Evolutionary conservation across 768 basidiomycete genomes (phyloP).

Genomic region (Termitomyces sp.): DNA sequence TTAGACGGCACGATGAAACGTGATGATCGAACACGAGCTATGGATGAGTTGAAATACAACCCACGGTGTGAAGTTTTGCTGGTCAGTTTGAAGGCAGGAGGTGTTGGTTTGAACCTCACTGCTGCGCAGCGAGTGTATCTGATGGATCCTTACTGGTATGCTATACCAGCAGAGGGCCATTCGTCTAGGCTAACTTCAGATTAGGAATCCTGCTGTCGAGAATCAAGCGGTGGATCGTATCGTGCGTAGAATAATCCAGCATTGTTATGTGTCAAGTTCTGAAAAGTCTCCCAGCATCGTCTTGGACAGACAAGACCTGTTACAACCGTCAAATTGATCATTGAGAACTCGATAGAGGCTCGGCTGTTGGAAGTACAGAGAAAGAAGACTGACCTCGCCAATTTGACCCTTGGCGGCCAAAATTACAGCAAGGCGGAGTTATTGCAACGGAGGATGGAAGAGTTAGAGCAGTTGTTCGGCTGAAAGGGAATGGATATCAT

Average conservation of each 20-base stretch:
- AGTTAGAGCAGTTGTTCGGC: constrained; percentile 75
- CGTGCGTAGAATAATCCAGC: constrained; percentile 43
- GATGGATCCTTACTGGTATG: constrained; percentile 95
- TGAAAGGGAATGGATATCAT: constrained; percentile 23
- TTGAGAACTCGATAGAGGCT: constrained; percentile 91
- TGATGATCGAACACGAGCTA: constrained; percentile 86
- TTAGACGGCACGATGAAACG: constrained; percentile 98
- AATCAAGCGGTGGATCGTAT: constrained; percentile 98
- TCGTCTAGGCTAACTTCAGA: neutral
- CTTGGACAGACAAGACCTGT: constrained; percentile 93
- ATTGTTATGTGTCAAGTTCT: neutral
- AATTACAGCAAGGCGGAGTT: constrained; percentile 87
- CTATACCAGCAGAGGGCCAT: neutral
- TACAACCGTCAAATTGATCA: constrained; percentile 88
- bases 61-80: constrained; percentile 90
- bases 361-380: constrained; percentile 89
- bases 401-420: constrained; percentile 84
- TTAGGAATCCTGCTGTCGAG: constrained; percentile 94
- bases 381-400: constrained; percentile 93
- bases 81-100: constrained; percentile 95
- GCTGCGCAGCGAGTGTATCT: constrained; percentile 92
- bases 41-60: constrained; percentile 90
- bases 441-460: constrained; percentile 83
- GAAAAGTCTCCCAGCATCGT: constrained; percentile 65
- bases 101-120: constrained; percentile 94